Evolutionary conservation across 1,284 basidiomycete genomes (phyloP).

Genomic region (Microbotryum violaceum): DNA sequence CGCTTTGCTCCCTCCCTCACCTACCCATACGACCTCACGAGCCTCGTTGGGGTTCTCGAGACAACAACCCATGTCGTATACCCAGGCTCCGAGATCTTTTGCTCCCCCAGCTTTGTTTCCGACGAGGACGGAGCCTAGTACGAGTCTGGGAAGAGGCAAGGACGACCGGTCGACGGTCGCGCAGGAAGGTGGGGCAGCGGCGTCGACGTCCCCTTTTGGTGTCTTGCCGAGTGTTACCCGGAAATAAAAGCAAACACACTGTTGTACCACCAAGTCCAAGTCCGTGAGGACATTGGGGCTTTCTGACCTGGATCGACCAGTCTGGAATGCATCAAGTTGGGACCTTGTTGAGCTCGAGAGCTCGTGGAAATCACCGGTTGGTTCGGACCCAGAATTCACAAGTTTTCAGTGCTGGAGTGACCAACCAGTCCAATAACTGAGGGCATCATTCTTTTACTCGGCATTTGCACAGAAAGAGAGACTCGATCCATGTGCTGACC

Average conservation of each 20-base stretch:
- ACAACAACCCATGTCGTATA: neutral
- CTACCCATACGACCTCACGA: neutral
- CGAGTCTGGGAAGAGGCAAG: neutral
- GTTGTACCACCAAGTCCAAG: no score
- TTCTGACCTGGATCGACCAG: no score
- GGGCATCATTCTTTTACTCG: no score
- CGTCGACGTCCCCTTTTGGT: slow-evolving; percentile 20
- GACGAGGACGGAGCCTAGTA: neutral
- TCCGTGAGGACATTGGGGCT: no score
- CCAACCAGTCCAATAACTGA: no score
- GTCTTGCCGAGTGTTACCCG: slow-evolving; percentile 8
- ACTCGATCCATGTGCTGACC: no score
- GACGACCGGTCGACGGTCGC: slow-evolving; percentile 4
- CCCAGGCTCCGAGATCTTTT: neutral
- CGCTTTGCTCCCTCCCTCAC: neutral
- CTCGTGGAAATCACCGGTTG: no score
- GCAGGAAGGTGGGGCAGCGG: slow-evolving; percentile 22
- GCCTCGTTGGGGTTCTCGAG: neutral
- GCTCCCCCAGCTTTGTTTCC: slow-evolving; percentile 2
- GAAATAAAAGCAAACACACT: neutral
- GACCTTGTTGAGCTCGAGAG: no score
- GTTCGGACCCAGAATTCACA: no score
- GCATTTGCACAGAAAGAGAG: no score
- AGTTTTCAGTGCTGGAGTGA: no score
- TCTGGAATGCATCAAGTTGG: no score